Percentiles rank a stretch among this genome's conserved stretches.
phyloP scores from a whole-genome alignment of 169 alveolate genomes.

The Plasmodium coatneyi region DNA sequence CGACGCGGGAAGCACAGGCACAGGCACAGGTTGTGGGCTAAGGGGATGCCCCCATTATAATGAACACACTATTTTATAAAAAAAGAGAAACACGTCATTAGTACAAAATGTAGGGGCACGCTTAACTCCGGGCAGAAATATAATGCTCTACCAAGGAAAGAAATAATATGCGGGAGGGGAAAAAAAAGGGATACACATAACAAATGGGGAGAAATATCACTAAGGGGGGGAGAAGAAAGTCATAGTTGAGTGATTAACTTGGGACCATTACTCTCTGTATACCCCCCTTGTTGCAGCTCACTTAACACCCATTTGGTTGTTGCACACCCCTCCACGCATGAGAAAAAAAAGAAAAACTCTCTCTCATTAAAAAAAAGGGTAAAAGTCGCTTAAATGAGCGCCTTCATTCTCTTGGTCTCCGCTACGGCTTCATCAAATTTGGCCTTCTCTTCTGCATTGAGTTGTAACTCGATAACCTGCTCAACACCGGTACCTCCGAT shows the following conservation, averaged over 20 bases:
- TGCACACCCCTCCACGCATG: background rate
- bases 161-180: background rate
- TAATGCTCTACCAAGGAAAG: background rate
- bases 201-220: background rate
- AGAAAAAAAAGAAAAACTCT: background rate
- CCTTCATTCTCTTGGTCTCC: constrained; percentile 75
- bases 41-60: background rate
- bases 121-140: background rate
- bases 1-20: background rate
- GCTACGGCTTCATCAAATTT: constrained; percentile 78
- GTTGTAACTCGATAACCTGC: constrained; percentile 83
- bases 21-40: background rate
- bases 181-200: background rate
- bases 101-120: background rate
- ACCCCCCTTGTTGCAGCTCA: background rate
- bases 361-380: background rate
- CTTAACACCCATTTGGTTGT: background rate
- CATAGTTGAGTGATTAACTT: background rate
- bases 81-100: no score
- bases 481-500: constrained; percentile 90
- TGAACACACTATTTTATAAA: background rate
- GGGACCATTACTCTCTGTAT: background rate
- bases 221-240: background rate
- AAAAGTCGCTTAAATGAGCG: constrained; percentile 5
- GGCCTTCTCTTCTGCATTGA: constrained; percentile 81